Base-by-base conservation (phyloP, 352 stramenopile genomes). In the Phytophthora palmivora region DNA sequence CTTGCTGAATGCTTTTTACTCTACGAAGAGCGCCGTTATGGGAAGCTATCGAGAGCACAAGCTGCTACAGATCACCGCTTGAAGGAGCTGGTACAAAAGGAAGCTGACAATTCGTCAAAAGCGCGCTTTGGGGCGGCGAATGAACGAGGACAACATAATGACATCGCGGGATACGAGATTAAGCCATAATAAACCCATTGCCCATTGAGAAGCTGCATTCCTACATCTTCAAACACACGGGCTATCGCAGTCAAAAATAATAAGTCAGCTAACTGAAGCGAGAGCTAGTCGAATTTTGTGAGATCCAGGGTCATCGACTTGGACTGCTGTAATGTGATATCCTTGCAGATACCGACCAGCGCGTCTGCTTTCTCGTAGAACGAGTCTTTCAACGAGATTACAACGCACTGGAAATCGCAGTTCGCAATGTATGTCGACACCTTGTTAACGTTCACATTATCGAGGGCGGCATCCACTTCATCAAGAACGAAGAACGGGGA, bases 401-500 rank as follows among this genome's bases (percentile, higher is more conserved):
- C 96, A 47, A 99, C 94, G 74, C 96, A 99, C 70, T 99, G 97
- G 67, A 99, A 98, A 67, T 97, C 87, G 51, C 89, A 91, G 54
- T 97, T 97, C 16, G 91, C 81, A 53, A 99, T 98, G 71, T 98
- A 99, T 37, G 96, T 98, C 45, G 94, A 98, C 1, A 99, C 96
- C 70, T 99, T 99, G 72, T 98, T 97, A 44, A 99, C 96, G 70
- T 99, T 99, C 50, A 99, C 96, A 65, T 99, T 99, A 79, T 99
- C 98, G 24, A 99, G 75, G 11, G 98, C 98, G 3, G 97, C 98
- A 84, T 99, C 98, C 21, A 99, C 97, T 83, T 99, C 98, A 74
- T 99, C 98, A 73, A 99, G 97, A 16, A 99, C 97, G 63, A 99
- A 99, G 73, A 99, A 99, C 0, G 95, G 95, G 0, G 95, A 96